A percentile compares a stretch with the other conserved stretches of the same genome.
These are phyloP conservation scores for Dioscorea zingiberensis DNA, from an alignment of 106 monocot species.

Conservation along the genomic window DNA sequence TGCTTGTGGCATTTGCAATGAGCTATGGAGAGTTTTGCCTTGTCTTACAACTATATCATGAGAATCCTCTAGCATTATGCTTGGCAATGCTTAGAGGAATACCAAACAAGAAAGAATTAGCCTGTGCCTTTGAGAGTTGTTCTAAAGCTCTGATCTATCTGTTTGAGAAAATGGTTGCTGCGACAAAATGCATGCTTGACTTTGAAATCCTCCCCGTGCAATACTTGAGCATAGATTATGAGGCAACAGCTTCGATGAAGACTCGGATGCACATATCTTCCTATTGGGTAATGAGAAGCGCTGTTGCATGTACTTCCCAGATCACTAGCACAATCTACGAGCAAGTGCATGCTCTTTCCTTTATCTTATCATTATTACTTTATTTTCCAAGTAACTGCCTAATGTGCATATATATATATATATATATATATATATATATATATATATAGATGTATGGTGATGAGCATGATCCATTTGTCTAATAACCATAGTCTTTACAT, in stretches of 20 bases:
- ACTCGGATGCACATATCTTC: slow-evolving; percentile 18
- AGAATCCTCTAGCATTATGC: slow-evolving; percentile 26
- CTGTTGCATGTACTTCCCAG: slow-evolving; percentile 27
- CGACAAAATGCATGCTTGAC: slow-evolving; percentile 23
- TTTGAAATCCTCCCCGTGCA: slow-evolving; percentile 24
- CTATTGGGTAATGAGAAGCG: slow-evolving; percentile 37
- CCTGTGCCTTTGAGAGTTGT: background rate
- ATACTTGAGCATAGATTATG: slow-evolving; percentile 10
- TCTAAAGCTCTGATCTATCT: slow-evolving; percentile 16
- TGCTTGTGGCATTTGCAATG: slow-evolving; percentile 24
- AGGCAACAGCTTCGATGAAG: slow-evolving; percentile 17
- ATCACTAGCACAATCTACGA: slow-evolving; percentile 12
- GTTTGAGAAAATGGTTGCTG: slow-evolving; percentile 20
- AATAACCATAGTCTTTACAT: background rate
- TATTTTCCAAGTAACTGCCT: no score
- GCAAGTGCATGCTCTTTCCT: slow-evolving; percentile 20
- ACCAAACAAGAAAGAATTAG: background rate
- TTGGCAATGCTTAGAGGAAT: slow-evolving; percentile 16
- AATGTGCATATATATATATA: no score
- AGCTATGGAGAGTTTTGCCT: slow-evolving; percentile 25
- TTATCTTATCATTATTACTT: background rate
- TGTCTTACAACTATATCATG: slow-evolving; percentile 3
- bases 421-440: no score
- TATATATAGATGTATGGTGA: no score
- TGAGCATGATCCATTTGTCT: no score